Evolutionary conservation across 129 eudicot genomes (phyloP), one percentile per base, ranked within the genome.

Genomic region (Solidago caesia): DNA sequence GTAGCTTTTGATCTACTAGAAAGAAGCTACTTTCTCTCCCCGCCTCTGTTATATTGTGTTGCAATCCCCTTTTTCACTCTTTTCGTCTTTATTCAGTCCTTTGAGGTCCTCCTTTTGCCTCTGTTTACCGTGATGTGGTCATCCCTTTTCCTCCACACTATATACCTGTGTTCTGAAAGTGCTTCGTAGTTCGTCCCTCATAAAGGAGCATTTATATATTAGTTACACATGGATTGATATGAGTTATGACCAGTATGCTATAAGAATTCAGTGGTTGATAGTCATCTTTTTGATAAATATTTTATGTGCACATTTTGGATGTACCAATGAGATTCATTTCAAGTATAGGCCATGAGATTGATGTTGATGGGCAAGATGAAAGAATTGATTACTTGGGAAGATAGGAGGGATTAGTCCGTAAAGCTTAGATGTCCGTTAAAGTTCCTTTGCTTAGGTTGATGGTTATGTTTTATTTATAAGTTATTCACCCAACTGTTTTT

Each of bases 121-220:
- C 39, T 33, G 39, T 33, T 33, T 33, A 33, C 39, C 3, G 39
- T 33, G 39, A 33, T 33, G 39, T 33, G 39, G 39, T 33, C 39
- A 33, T 33, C 39, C 0, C 39, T 33, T 33, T 33, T 33, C 39
- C 39, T 33, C 39, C 39, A 2, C 3, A 33, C 39, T 33, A 33
- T 33, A 33, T 33, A 33, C 2, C 3, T 33, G 39, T 33, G 39
- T 33, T 33, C 39, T 3, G 2, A 33, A 33, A 33, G 39, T 33
- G 39, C 39, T 33, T 33, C n/a, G n/a, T n/a, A n/a, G n/a, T n/a
- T n/a, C 39, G 39, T 21, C 39, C 39, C 39, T 33, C 39, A 33
- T 33, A 74, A 61, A 62, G 62, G 51, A 49, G 64, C 52, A 62
- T 68, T 39, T 63, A 1, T 59, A 33, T 14, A 51, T 7, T 53